Evolutionary conservation across 192 early-diverging fungal genomes (phyloP).

Genomic region (Oehlia diaphana): DNA sequence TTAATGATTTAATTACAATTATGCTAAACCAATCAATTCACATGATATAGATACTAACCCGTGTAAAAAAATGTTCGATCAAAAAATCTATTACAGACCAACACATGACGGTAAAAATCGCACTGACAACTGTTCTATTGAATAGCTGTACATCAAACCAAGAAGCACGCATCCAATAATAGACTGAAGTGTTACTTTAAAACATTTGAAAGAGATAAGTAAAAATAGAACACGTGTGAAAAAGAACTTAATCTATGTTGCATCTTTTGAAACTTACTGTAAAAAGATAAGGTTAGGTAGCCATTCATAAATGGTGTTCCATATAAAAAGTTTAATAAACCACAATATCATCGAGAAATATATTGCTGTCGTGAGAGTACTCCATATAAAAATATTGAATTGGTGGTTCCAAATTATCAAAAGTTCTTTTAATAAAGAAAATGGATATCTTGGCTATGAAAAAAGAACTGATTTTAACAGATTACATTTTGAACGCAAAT

Average conservation of each 20-base stretch:
- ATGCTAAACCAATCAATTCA: not conserved
- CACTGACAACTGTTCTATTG: conserved; percentile 6
- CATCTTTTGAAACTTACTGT: not conserved
- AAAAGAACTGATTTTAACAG: not conserved
- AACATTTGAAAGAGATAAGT: too few species aligned
- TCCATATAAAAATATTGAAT: not conserved
- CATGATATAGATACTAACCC: not conserved
- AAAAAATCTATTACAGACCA: conserved; percentile 5
- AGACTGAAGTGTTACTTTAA: not conserved
- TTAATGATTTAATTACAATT: not conserved
- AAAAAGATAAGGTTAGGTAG: conserved; percentile 8
- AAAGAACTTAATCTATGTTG: not conserved
- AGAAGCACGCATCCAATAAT: conserved; percentile 16
- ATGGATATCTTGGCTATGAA: not conserved
- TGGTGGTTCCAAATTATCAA: not conserved
- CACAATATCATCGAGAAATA: not conserved
- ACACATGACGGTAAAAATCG: not conserved
- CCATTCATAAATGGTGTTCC: not conserved
- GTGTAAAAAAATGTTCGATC: conserved; percentile 16
- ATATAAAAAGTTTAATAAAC: not conserved
- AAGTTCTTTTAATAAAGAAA: conserved; percentile 1
- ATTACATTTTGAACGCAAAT: not conserved
- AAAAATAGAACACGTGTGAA: not conserved
- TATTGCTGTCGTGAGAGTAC: not conserved
- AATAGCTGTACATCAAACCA: conserved; percentile 18